phyloP scores from a whole-genome alignment of 2,329 filamentous ascomycete genomes.

The Harringtonia aguacate region DNA sequence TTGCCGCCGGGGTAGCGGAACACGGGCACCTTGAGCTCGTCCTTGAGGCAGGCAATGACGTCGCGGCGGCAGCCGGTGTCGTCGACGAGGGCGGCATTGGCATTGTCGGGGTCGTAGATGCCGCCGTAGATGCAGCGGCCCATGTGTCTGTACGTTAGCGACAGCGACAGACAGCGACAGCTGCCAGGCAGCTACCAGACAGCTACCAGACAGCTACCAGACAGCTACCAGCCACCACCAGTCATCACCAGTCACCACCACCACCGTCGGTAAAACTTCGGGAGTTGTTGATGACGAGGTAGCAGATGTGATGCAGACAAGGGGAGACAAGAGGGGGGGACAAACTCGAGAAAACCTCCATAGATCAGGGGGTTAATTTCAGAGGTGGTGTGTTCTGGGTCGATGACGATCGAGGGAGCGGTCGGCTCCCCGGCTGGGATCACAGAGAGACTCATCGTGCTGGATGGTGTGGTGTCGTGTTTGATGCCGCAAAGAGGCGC shows the following conservation, averaged over 20 bases:
- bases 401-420: slow-evolving; percentile 26
- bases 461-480: neutral
- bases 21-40: slow-evolving; percentile 66
- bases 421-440: slow-evolving; percentile 25
- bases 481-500: neutral
- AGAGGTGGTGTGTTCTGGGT: slow-evolving; percentile 53
- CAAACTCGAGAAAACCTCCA: slow-evolving; percentile 74
- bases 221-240: too few species aligned
- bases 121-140: slow-evolving; percentile 81
- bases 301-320: neutral
- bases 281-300: too few species aligned
- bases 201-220: too few species aligned
- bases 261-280: too few species aligned
- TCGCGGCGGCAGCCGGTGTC: slow-evolving; percentile 66
- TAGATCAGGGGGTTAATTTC: slow-evolving; percentile 75
- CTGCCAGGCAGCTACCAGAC: too few species aligned
- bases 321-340: neutral
- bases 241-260: too few species aligned
- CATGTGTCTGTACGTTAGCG: slow-evolving; percentile 55
- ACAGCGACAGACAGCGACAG: too few species aligned
- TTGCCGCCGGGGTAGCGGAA: slow-evolving; percentile 77
- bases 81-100: too few species aligned
- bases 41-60: slow-evolving; percentile 62
- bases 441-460: slow-evolving; percentile 67
- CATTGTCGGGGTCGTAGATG: slow-evolving; percentile 73